phyloP scores from a whole-genome alignment of 257 asterid genomes.

The Petunia secreta region DNA sequence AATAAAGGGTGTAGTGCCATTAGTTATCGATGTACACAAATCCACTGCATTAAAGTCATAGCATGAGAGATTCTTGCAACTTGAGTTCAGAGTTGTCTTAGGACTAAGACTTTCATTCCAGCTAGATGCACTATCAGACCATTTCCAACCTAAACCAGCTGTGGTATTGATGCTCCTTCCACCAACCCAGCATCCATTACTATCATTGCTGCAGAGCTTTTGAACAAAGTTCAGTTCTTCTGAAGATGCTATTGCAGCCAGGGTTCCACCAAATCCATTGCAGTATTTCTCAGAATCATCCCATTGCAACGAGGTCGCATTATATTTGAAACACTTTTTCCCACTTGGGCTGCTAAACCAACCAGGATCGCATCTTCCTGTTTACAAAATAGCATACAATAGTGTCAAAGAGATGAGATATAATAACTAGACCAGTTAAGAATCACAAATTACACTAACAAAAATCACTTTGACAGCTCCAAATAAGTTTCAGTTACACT shows the following conservation, averaged over 20 bases:
- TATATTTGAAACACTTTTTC: conserved; percentile 58
- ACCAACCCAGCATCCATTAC: conserved; percentile 87
- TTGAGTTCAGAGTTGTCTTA: conserved; percentile 35
- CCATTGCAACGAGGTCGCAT: conserved; percentile 63
- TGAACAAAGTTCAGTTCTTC: conserved; percentile 60
- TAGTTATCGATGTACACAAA: conserved; percentile 63
- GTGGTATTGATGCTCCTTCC: conserved; percentile 51
- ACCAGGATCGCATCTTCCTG: conserved; percentile 69
- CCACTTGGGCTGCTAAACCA: conserved; percentile 57
- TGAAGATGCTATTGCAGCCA: conserved; percentile 59
- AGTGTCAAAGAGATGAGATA: conserved; percentile 21
- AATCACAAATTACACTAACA: not conserved
- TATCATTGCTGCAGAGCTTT: conserved; percentile 54
- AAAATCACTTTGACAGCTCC: not conserved
- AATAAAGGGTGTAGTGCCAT: conserved; percentile 46
- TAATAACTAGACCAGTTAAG: not conserved
- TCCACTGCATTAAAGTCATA: conserved; percentile 36
- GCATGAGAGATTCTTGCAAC: conserved; percentile 59
- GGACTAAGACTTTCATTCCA: conserved; percentile 54
- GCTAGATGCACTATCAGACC: conserved; percentile 71
- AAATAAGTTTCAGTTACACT: conserved; percentile 1
- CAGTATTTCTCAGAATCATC: conserved; percentile 71
- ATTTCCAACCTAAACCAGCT: conserved; percentile 52
- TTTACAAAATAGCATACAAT: conserved; percentile 20
- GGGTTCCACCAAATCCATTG: conserved; percentile 59